Base-by-base conservation (phyloP, 2,329 filamentous ascomycete genomes). In the Colletotrichum tabaci region DNA sequence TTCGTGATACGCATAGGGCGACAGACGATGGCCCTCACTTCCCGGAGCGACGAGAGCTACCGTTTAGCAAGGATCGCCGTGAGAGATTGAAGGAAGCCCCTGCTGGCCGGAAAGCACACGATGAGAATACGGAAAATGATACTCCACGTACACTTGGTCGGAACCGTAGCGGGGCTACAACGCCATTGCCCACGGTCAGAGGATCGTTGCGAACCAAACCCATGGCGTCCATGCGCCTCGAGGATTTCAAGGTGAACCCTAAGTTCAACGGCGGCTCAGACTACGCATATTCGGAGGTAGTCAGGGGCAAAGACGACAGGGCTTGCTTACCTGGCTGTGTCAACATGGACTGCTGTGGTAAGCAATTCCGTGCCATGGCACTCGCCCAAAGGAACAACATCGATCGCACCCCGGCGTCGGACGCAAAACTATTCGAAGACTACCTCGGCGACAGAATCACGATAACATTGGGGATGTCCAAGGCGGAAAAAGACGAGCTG, bases 161-260 rank as follows among this genome's bases (percentile, higher is more conserved):
- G 40, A 61, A 50, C 57, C 60, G 52, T 40, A 55, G 67, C 46
- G 56, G 61, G 5, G 16, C 21, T 50, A 69, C 15, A 4, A 64
- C 74, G 49, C 49, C 40, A 66, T 57, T 71, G 65, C 12, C 63
- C 55, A 18, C 74, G 72, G 8, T 46, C 46, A 58, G 74, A 69
- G 84, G 38, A 10, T 21, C 85, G 1, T 85, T 93, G 18, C 89
- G 94, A 60, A 79, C 85, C 12, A 89, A 87, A 61, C 87, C 90
- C 0, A 74, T 90, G 3, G 82, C 85, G 0, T 83, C 87, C 44
- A 86, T 97, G 15, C 83, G 83, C 16, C 83, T 92, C 1, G 88
- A 90, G 15, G 92, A 97, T 80, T 98, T 98, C 85, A 96, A 92
- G 79, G 85, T 96, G 76, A 97, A 98, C 74, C 91, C 94, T 0